Evolutionary conservation across 305 asterid species (phyloP).

Genomic region (Coffea humblotiana): DNA sequence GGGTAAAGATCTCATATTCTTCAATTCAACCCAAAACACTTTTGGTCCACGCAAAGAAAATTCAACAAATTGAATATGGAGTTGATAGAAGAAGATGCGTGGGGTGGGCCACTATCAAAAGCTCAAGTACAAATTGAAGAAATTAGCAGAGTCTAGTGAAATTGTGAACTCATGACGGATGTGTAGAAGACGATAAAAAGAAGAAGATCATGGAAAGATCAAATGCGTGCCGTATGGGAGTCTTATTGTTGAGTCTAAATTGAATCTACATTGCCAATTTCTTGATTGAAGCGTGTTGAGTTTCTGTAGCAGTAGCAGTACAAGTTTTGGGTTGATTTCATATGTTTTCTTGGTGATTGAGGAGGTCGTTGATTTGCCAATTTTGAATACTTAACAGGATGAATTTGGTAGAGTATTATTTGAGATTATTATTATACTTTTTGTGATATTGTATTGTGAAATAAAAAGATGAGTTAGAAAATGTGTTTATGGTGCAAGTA

Average conservation of each 20-base stretch:
- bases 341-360: no score
- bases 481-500: no score
- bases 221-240: constrained; percentile 20
- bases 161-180: background rate
- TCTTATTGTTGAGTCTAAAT: background rate
- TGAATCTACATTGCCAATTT: background rate
- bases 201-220: constrained; percentile 3
- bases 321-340: background rate
- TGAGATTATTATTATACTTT: no score
- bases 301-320: background rate
- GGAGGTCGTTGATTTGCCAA: no score
- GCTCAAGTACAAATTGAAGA: background rate
- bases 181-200: constrained; percentile 1
- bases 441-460: no score
- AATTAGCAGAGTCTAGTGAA: background rate
- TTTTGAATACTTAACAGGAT: no score
- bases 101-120: constrained; percentile 8
- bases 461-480: no score
- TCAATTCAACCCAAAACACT: constrained; percentile 1
- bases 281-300: background rate
- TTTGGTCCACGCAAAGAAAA: background rate
- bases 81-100: background rate
- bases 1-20: no score
- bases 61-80: background rate
- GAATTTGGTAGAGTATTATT: no score